Evolutionary conservation across 768 basidiomycete species (phyloP).

Genomic region (Rubroboletus satanas): DNA sequence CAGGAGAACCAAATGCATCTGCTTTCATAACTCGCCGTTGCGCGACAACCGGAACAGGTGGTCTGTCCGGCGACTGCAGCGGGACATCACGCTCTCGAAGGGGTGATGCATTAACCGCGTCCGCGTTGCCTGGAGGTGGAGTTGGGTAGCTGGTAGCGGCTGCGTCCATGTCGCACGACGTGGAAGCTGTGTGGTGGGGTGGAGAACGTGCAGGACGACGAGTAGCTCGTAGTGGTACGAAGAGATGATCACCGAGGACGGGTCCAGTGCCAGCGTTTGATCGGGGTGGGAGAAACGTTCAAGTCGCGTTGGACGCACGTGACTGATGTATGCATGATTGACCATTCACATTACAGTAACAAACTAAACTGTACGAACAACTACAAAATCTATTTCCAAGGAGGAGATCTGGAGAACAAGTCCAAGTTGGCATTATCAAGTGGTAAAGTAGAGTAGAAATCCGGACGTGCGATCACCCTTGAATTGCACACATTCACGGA

Average conservation of each 20-base stretch:
- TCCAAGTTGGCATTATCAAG: neutral
- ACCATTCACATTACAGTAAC: neutral
- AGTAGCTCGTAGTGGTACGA: neutral
- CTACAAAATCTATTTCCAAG: slow-evolving; percentile 3
- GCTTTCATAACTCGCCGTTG: slow-evolving; percentile 29
- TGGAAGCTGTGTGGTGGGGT: neutral
- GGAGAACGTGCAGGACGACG: neutral
- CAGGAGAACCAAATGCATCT: slow-evolving; percentile 28
- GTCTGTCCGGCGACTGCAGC: slow-evolving; percentile 51
- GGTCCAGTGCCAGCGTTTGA: slow-evolving; percentile 7
- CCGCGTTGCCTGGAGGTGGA: slow-evolving; percentile 33
- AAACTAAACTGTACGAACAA: neutral
- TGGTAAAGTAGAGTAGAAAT: neutral
- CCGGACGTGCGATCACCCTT: neutral
- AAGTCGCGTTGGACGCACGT: slow-evolving; percentile 32
- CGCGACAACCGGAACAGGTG: slow-evolving; percentile 34
- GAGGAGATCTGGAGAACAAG: neutral
- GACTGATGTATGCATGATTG: slow-evolving; percentile 11
- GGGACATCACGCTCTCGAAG: slow-evolving; percentile 50
- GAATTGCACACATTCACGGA: neutral
- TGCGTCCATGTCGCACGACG: slow-evolving; percentile 16
- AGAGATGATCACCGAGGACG: neutral
- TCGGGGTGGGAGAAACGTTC: slow-evolving; percentile 22
- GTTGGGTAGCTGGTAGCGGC: slow-evolving; percentile 25
- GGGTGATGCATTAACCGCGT: slow-evolving; percentile 40